Evolutionary conservation across 352 stramenopile genomes (phyloP).

Genomic region (Pythium scleroteichum): DNA sequence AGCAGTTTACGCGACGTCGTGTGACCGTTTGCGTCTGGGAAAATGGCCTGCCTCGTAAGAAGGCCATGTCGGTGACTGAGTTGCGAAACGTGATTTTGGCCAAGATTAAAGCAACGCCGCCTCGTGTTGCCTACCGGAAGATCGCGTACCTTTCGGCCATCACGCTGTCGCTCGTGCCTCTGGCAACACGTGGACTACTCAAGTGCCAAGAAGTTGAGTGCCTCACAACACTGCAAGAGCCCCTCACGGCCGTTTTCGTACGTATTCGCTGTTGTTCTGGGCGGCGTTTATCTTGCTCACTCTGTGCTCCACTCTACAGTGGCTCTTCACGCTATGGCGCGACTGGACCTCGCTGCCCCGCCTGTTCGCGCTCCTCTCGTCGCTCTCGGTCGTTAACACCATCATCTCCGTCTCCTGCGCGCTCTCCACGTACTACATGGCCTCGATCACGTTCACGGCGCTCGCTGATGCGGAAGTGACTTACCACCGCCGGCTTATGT

Average conservation of each 20-base stretch:
- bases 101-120: conserved; percentile 78
- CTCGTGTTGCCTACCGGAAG: conserved; percentile 69
- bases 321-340: conserved; percentile 31
- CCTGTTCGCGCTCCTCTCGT: conserved; percentile 10
- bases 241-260: conserved; percentile 41
- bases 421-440: conserved; percentile 74
- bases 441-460: conserved; percentile 70
- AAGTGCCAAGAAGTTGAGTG: conserved; percentile 68
- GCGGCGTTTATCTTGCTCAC: neutral
- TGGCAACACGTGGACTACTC: conserved; percentile 50
- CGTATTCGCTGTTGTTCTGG: neutral
- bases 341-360: conserved; percentile 25
- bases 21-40: conserved; percentile 83
- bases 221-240: conserved; percentile 47
- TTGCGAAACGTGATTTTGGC: conserved; percentile 78
- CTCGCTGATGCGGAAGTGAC: conserved; percentile 84
- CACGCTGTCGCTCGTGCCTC: conserved; percentile 59
- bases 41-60: conserved; percentile 61
- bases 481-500: conserved; percentile 85
- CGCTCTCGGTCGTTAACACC: conserved; percentile 35
- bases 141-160: conserved; percentile 58
- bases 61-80: conserved; percentile 80
- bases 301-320: conserved; percentile 18
- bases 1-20: conserved; percentile 55
- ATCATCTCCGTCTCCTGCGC: conserved; percentile 73